A percentile compares a stretch with the other conserved stretches of the same genome.
These are phyloP conservation scores for Xylaria telfairii DNA, from an alignment of 495 filamentous ascomycete species.

Conservation along the genomic window DNA sequence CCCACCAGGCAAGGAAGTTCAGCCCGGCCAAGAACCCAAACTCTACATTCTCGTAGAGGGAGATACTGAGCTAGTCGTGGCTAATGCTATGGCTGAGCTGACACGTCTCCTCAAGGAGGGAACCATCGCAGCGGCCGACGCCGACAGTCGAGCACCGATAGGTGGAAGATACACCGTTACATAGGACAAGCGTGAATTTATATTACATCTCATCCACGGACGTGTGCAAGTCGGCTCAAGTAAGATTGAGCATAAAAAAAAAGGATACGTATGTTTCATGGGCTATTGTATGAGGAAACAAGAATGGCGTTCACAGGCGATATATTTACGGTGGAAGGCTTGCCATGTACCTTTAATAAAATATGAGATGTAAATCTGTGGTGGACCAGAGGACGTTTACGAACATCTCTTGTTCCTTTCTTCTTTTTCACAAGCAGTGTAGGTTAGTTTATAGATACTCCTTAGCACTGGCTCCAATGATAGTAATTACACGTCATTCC, in stretches of 20 bases:
- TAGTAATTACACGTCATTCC: neutral
- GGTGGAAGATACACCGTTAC: slow-evolving; percentile 92
- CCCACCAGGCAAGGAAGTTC: slow-evolving; percentile 77
- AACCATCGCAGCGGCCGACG: slow-evolving; percentile 88
- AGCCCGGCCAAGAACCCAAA: slow-evolving; percentile 77
- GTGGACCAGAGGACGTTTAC: neutral
- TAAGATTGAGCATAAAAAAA: neutral
- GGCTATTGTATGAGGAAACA: slow-evolving; percentile 3
- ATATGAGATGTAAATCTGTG: neutral
- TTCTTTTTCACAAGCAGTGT: neutral
- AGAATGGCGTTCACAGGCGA: slow-evolving; percentile 9
- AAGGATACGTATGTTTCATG: neutral
- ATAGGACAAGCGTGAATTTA: slow-evolving; percentile 43
- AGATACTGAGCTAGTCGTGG: slow-evolving; percentile 91
- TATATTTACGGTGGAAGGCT: neutral
- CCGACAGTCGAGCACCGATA: slow-evolving; percentile 76
- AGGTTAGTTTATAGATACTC: neutral
- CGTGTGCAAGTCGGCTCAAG: neutral
- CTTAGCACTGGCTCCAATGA: neutral
- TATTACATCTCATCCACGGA: neutral
- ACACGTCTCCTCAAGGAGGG: slow-evolving; percentile 88
- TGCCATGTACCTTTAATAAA: neutral
- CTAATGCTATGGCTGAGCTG: slow-evolving; percentile 89
- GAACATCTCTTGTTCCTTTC: neutral
- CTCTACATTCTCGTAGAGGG: slow-evolving; percentile 97